Evolutionary conservation across 129 eudicot genomes (phyloP).

Genomic region (Tanacetum coccineum): DNA sequence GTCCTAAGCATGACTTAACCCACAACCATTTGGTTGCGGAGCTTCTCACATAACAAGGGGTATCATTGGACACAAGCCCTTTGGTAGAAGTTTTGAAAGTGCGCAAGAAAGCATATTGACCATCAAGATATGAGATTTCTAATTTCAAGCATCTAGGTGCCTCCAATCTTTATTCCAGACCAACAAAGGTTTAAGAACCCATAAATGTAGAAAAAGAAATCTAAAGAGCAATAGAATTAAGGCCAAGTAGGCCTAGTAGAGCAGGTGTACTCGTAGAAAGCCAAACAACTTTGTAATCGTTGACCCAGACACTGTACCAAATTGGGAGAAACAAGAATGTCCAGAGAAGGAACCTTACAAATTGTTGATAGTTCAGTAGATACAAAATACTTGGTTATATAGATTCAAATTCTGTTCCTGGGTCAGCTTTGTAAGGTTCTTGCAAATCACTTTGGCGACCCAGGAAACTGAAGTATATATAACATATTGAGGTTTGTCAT

Average conservation of each 20-base stretch:
- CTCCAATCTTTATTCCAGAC: constrained; percentile 9
- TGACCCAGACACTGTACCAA: background rate
- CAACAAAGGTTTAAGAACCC: constrained; percentile 8
- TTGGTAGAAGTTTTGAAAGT: background rate
- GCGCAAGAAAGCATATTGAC: background rate
- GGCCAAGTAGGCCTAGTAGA: constrained; percentile 13
- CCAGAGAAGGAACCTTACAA: constrained; percentile 6
- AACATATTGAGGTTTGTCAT: constrained; percentile 10
- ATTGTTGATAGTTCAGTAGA: constrained; percentile 1
- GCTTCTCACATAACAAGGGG: no score
- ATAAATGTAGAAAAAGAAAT: background rate
- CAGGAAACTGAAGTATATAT: background rate
- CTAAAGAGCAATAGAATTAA: background rate
- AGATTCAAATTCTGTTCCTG: background rate
- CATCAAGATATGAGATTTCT: constrained; percentile 1
- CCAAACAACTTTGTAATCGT: background rate
- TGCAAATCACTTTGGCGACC: background rate
- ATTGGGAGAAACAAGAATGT: background rate
- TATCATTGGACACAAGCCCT: no score
- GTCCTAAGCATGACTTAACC: no score
- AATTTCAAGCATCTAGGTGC: constrained; percentile 5
- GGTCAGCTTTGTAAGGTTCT: background rate
- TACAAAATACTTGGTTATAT: constrained; percentile 7
- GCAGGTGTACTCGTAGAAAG: background rate
- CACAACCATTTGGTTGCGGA: no score